Base-by-base conservation (phyloP, 805 yeast species). In the Pichia nakasei region DNA sequence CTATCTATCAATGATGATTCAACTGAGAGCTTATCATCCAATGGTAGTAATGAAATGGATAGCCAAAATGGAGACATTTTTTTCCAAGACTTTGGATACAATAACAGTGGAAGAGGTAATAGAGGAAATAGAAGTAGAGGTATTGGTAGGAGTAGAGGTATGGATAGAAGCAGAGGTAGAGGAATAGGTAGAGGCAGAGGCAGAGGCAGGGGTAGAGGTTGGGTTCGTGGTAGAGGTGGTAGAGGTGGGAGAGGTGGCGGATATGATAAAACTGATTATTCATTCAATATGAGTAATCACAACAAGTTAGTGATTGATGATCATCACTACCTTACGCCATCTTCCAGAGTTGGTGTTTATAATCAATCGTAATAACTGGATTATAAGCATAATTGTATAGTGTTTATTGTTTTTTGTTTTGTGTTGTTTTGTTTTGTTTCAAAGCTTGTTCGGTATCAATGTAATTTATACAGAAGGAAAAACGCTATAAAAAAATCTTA, bases 131-230 rank as follows among this genome's bases (percentile, higher is more conserved):
- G 24, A 20, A 26, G 22, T 20, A 35, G 24, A 35, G 37, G 35
- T 26, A 29, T 9, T 12, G 37, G 37, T 18, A 35, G 24, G 21
- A 26, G 37, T 20, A 35, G 21, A 33, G 36, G 21, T 5, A 21
- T 22, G 21, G 37, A 26, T 5, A 35, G 37, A 35, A 26, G 37
- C n/a, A 29, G 17, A 12, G 34, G 39, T 33, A 26, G 36, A 26
- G 42, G 48, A 18, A 50, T 24, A 47, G 55, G 52, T 21, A 33
- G 52, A 22, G 41, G 46, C 9, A 42, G 50, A 11, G 44, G 45
- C 19, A 42, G 48, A 38, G 47, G 47, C 7, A 35, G 50, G 17
- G 43, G 45, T 8, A 11, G 32, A 8, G 12, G 32, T 6, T 8
- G n/a, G 6, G 32, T 15, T 27, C 7, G 17, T 13, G 13, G 32